Evolutionary conservation across 495 filamentous ascomycete genomes (phyloP).

Genomic region (Achaetomiella virescens): DNA sequence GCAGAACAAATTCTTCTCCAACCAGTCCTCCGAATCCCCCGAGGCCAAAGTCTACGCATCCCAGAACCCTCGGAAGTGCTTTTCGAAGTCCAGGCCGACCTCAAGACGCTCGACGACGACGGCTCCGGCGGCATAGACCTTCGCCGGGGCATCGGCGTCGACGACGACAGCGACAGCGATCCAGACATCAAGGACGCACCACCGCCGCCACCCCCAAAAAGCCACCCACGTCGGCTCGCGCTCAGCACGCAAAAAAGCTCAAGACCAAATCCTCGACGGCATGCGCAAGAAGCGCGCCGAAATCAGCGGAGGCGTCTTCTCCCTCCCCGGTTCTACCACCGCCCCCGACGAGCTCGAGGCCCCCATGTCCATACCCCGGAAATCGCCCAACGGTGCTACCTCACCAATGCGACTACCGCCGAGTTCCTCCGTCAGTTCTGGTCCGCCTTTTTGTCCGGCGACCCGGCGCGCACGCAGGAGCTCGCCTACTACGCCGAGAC

Average conservation of each 20-base stretch:
- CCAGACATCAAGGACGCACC: conserved; percentile 48
- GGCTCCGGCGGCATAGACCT: conserved; percentile 49
- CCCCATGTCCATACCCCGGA: conserved; percentile 58
- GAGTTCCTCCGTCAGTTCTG: conserved; percentile 98
- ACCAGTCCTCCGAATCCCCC: conserved; percentile 45
- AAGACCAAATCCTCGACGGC: conserved; percentile 49
- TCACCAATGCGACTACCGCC: conserved; percentile 86
- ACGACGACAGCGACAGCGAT: conserved; percentile 63
- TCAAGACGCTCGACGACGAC: conserved; percentile 47
- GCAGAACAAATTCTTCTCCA: conserved; percentile 72
- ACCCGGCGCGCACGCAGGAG: conserved; percentile 59
- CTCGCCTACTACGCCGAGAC: conserved; percentile 71
- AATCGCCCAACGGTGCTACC: conserved; percentile 65
- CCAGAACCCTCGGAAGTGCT: conserved; percentile 62
- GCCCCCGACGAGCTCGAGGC: conserved; percentile 36
- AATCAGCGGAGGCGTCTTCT: conserved; percentile 32
- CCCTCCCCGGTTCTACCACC: background rate
- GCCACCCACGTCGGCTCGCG: conserved; percentile 52
- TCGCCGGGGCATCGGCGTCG: conserved; percentile 50
- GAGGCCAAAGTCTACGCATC: conserved; percentile 54
- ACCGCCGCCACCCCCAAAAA: conserved; percentile 53
- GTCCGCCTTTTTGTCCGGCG: conserved; percentile 75
- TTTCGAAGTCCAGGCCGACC: conserved; percentile 52
- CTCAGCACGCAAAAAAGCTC: conserved; percentile 47
- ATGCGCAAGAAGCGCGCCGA: conserved; percentile 49